A percentile compares a stretch with the other conserved stretches of the same genome.
phyloP scores from a whole-genome alignment of 768 basidiomycete species.

The Sporobolomyces roseus region DNA sequence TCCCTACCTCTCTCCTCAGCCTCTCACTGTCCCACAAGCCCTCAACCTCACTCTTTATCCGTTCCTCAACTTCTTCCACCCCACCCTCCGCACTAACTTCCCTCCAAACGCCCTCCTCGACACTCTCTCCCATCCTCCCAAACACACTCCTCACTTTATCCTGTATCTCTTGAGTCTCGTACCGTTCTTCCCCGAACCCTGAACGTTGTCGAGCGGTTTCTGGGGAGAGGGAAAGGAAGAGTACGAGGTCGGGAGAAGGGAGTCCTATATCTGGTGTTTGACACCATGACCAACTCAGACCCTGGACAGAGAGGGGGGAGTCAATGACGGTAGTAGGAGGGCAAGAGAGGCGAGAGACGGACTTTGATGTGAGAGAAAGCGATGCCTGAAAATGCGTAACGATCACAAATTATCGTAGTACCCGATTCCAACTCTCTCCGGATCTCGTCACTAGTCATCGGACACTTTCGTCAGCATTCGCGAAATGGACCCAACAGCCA shows the following conservation, averaged over 20 bases:
- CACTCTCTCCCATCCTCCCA: neutral
- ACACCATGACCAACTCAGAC: slow-evolving; percentile 76
- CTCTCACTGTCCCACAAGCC: neutral
- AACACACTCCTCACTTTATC: slow-evolving; percentile 13
- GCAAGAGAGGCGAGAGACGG: neutral
- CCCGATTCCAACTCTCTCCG: slow-evolving; percentile 60
- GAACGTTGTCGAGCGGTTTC: slow-evolving; percentile 61
- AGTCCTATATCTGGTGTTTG: slow-evolving; percentile 77
- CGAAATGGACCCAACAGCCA: too few relatives aligned
- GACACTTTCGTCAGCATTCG: too few relatives aligned
- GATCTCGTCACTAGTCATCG: slow-evolving; percentile 64
- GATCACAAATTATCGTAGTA: slow-evolving; percentile 75
- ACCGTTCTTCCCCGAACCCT: slow-evolving; percentile 46
- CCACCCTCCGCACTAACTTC: slow-evolving; percentile 25
- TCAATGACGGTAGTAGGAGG: neutral
- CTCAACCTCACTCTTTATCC: slow-evolving; percentile 5
- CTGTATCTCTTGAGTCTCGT: slow-evolving; percentile 59
- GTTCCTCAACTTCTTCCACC: slow-evolving; percentile 20
- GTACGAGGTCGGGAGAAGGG: slow-evolving; percentile 78
- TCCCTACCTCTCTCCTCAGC: neutral
- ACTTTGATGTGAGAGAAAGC: slow-evolving; percentile 65
- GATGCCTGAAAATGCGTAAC: slow-evolving; percentile 94
- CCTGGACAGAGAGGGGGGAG: slow-evolving; percentile 45
- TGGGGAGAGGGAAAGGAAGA: slow-evolving; percentile 80
- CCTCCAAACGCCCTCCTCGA: slow-evolving; percentile 15